phyloP scores from a whole-genome alignment of 2,329 filamentous ascomycete genomes.

The Fusarium pseudocircinatum region DNA sequence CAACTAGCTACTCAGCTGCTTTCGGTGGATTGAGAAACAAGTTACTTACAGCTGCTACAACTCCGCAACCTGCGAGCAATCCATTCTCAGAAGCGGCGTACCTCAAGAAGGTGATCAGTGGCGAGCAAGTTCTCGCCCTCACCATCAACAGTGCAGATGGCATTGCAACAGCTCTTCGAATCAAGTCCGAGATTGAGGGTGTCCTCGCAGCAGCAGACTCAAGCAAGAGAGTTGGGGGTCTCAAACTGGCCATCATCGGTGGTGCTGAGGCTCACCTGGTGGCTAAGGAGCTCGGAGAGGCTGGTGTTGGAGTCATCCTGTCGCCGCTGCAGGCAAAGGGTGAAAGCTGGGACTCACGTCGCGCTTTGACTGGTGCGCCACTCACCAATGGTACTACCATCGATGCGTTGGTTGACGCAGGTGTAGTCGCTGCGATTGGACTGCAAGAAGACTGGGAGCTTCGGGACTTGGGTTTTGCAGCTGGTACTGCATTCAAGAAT shows the following conservation, averaged over 20 bases:
- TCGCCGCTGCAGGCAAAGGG: conserved; percentile 67
- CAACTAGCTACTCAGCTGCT: conserved; percentile 61
- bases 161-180: conserved; percentile 66
- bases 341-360: conserved; percentile 67
- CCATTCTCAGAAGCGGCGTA: conserved; percentile 60
- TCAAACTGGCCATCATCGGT: conserved; percentile 68
- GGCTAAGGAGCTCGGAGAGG: conserved; percentile 65
- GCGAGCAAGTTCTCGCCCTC: conserved; percentile 64
- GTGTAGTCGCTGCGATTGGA: conserved; percentile 67
- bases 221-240: conserved; percentile 29
- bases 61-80: conserved; percentile 49
- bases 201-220: conserved; percentile 39
- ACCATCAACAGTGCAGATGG: conserved; percentile 70
- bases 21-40: conserved; percentile 63
- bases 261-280: conserved; percentile 71
- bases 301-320: conserved; percentile 68
- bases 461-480: conserved; percentile 67
- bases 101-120: conserved; percentile 63
- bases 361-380: conserved; percentile 70
- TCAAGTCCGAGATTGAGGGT: conserved; percentile 66
- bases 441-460: conserved; percentile 71
- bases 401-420: conserved; percentile 66
- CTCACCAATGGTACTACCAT: conserved; percentile 72
- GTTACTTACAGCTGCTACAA: conserved; percentile 61
- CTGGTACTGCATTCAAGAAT: conserved; percentile 68